Conservation (phyloP, 495 filamentous ascomycete species). For the Lasiosphaeris hirsuta region DNA sequence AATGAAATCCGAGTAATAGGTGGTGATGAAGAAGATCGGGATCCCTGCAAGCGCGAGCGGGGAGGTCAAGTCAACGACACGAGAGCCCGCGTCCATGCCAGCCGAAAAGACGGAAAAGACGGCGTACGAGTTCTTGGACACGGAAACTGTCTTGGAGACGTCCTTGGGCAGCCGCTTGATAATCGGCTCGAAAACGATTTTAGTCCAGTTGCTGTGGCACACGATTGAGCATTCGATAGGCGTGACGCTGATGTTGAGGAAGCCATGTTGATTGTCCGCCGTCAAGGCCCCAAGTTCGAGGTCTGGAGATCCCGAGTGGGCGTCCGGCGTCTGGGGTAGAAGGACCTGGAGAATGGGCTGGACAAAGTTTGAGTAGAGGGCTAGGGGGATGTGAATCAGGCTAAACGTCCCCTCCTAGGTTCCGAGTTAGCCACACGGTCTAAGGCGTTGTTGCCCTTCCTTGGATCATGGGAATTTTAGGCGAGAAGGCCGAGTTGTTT, state of each 20-base stretch:
- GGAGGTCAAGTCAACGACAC: constrained; percentile 87
- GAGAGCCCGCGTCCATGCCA: constrained; percentile 88
- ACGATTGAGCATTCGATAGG: constrained; percentile 91
- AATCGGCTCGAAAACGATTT: constrained; percentile 69
- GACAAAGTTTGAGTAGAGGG: constrained; percentile 75
- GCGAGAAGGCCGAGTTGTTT: not conserved
- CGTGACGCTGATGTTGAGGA: constrained; percentile 90
- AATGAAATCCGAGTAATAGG: constrained; percentile 97
- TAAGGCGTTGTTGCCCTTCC: not conserved
- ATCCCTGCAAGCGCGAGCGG: constrained; percentile 90
- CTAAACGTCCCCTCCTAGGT: constrained; percentile 78
- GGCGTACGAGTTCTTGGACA: constrained; percentile 80
- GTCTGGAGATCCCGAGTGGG: constrained; percentile 18
- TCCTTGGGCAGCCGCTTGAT: constrained; percentile 50
- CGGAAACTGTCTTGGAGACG: constrained; percentile 54
- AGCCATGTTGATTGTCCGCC: constrained; percentile 60
- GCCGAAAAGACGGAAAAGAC: constrained; percentile 85
- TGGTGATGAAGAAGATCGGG: constrained; percentile 97
- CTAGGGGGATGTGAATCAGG: constrained; percentile 86
- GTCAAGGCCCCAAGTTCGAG: constrained; percentile 39
- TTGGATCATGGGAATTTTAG: not conserved
- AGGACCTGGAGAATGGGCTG: constrained; percentile 83
- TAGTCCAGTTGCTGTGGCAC: constrained; percentile 69
- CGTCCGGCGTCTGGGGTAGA: constrained; percentile 51
- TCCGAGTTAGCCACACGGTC: not conserved